Conservation (phyloP, 345 rosid genomes). For the Brassica juncea region DNA sequence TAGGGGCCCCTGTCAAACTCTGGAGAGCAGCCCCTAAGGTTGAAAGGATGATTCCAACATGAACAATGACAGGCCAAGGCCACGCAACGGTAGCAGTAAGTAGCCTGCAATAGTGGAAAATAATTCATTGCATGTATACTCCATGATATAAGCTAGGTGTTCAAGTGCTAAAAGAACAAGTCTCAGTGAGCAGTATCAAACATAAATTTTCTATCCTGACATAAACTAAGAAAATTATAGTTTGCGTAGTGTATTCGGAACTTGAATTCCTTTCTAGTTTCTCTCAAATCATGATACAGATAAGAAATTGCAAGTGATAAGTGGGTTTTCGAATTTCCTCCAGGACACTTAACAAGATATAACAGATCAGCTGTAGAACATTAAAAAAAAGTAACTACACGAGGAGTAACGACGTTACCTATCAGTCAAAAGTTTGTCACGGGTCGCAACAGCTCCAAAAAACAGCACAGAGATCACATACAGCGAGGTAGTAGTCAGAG, state of each 20-base stretch:
- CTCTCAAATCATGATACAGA: conserved; percentile 22
- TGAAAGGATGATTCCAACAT: conserved; percentile 92
- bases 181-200: conserved; percentile 19
- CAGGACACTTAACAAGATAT: conserved; percentile 25
- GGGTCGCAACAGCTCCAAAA: conserved; percentile 90
- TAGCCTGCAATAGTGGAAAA: conserved; percentile 52
- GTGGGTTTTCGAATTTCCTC: conserved; percentile 8
- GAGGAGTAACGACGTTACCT: conserved; percentile 52
- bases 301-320: conserved; percentile 10
- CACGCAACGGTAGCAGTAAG: conserved; percentile 96
- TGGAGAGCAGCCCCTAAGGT: conserved; percentile 99
- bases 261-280: neutral
- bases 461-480: conserved; percentile 76
- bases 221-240: neutral
- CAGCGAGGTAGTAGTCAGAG: conserved; percentile 74
- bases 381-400: neutral
- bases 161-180: conserved; percentile 13
- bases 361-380: conserved; percentile 10
- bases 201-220: conserved; percentile 8
- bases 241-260: conserved; percentile 8
- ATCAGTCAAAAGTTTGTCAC: conserved; percentile 87
- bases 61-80: conserved; percentile 87
- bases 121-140: neutral
- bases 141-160: neutral
- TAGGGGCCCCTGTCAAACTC: conserved; percentile 96